These are phyloP conservation scores for Cordyceps militaris DNA, from an alignment of 2,329 filamentous ascomycete genomes.

Conservation along the genomic window DNA sequence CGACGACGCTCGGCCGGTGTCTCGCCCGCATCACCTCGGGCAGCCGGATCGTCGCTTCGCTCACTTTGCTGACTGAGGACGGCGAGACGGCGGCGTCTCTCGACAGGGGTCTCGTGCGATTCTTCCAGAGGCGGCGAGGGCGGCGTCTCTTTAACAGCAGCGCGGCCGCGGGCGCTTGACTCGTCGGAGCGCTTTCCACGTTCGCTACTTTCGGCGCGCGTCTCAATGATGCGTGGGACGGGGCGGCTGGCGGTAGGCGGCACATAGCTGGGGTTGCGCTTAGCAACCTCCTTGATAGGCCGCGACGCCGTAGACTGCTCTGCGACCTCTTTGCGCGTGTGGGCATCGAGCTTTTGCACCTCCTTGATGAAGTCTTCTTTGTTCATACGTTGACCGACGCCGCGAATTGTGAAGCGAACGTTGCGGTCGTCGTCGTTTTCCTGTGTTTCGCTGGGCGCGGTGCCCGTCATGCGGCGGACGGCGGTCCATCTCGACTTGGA, in stretches of 20 bases:
- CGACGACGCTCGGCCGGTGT: slow-evolving; percentile 68
- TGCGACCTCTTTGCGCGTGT: slow-evolving; percentile 49
- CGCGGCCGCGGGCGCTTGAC: slow-evolving; percentile 6
- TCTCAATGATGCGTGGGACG: slow-evolving; percentile 12
- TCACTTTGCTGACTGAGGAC: slow-evolving; percentile 29
- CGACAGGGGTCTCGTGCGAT: slow-evolving; percentile 57
- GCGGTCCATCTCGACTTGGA: not conserved
- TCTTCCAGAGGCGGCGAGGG: slow-evolving; percentile 7
- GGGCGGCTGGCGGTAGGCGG: not conserved
- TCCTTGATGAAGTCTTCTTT: slow-evolving; percentile 74
- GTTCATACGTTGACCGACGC: slow-evolving; percentile 66
- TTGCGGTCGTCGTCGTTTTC: slow-evolving; percentile 60
- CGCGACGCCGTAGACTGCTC: slow-evolving; percentile 43
- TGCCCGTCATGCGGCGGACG: slow-evolving; percentile 7
- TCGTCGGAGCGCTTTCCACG: not conserved
- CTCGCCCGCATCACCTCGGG: slow-evolving; percentile 43
- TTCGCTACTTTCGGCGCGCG: not conserved
- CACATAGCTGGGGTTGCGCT: slow-evolving; percentile 15
- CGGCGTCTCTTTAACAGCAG: not conserved
- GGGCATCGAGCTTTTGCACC: slow-evolving; percentile 64
- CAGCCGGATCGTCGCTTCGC: not conserved
- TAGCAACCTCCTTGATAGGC: slow-evolving; percentile 43
- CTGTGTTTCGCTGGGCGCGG: slow-evolving; percentile 18
- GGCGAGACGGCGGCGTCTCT: slow-evolving; percentile 58
- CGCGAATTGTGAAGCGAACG: slow-evolving; percentile 69